Base-by-base conservation (phyloP, 768 basidiomycete genomes). In the Rhodotorula babjevae region DNA sequence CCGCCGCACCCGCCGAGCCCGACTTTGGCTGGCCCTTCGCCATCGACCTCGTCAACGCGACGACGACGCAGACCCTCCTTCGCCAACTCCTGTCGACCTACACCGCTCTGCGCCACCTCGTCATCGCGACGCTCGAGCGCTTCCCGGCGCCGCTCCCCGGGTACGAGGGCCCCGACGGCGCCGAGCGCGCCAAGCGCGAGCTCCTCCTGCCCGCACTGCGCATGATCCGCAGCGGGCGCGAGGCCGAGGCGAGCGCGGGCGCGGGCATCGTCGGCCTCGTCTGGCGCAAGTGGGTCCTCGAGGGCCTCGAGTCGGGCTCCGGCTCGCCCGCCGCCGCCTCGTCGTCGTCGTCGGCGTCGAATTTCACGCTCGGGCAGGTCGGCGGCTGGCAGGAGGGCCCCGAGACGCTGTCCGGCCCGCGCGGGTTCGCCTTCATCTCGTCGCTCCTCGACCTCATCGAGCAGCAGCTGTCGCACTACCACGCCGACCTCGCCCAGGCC, bases 101-200 rank as follows among this genome's bases (percentile, higher is more conserved):
- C 49, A 73, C 75, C 15, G 63, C 75, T 3, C 50, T 69, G 12
- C 68, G 75, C 8, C 49, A 49, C 42, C 65, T 73, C 55, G 64
- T 63, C 57, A 65, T 76, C 61, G 62, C 75, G 31, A 66, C 64
- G 5, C 67, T 76, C 50, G 75, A 76, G 53, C 62, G 65, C 7
- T 76, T 76, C 64, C 75, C 75, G 0, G 44, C 69, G 8, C 75
- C 75, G 18, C 46, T 76, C 0, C 75, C 75, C 15, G 75, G 75
- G 0, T 76, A 76, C 58, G 69, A 68, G 36, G 19, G 31, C 19
- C 12, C 33, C 12, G 63, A 44, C 4, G 74, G 71, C 3, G 55
- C 40, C 25, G 75, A 68, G 6, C 58, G 61, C 33, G 71, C 66
- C 19, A 65, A 76, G 61, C 31, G 29, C 42, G 75, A 76, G 56